phyloP scores from a whole-genome alignment of 495 filamentous ascomycete species.

The Collariella sp. region DNA sequence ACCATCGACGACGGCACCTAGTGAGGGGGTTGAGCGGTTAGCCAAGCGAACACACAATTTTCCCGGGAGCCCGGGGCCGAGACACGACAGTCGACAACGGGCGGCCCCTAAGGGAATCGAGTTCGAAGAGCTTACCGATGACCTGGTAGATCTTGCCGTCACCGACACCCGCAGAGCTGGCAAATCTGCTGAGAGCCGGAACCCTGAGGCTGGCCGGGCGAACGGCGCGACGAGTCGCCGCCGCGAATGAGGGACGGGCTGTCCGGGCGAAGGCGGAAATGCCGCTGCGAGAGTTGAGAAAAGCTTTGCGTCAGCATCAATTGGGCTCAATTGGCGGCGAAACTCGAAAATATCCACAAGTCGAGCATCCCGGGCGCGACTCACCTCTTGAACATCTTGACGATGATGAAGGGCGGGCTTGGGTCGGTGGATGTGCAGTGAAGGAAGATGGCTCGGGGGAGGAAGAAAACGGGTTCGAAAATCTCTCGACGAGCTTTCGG shows the following conservation, averaged over 20 bases:
- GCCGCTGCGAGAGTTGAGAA: slow-evolving; percentile 49
- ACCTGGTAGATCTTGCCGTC: slow-evolving; percentile 82
- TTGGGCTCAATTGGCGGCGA: slow-evolving; percentile 43
- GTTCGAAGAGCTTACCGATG: slow-evolving; percentile 26
- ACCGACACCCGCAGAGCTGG: slow-evolving; percentile 54
- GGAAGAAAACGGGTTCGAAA: slow-evolving; percentile 34
- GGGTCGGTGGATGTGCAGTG: slow-evolving; percentile 31
- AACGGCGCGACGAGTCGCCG: slow-evolving; percentile 57
- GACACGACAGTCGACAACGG: not conserved
- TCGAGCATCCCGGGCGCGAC: slow-evolving; percentile 22
- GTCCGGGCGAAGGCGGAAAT: slow-evolving; percentile 73
- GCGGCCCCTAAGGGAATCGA: not conserved
- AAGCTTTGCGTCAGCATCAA: slow-evolving; percentile 34
- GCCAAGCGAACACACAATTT: slow-evolving; percentile 19
- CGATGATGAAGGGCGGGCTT: slow-evolving; percentile 44
- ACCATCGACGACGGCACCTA: slow-evolving; percentile 71
- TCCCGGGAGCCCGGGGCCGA: not conserved
- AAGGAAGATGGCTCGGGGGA: slow-evolving; percentile 32
- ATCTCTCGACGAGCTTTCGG: slow-evolving; percentile 34
- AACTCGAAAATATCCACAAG: not conserved
- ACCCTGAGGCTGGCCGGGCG: slow-evolving; percentile 56
- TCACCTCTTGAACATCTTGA: slow-evolving; percentile 88
- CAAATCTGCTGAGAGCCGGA: slow-evolving; percentile 55
- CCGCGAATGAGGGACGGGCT: slow-evolving; percentile 62
- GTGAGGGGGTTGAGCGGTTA: slow-evolving; percentile 31